phyloP scores from a whole-genome alignment of 208 protist species.

The Trypanosoma melophagium region DNA sequence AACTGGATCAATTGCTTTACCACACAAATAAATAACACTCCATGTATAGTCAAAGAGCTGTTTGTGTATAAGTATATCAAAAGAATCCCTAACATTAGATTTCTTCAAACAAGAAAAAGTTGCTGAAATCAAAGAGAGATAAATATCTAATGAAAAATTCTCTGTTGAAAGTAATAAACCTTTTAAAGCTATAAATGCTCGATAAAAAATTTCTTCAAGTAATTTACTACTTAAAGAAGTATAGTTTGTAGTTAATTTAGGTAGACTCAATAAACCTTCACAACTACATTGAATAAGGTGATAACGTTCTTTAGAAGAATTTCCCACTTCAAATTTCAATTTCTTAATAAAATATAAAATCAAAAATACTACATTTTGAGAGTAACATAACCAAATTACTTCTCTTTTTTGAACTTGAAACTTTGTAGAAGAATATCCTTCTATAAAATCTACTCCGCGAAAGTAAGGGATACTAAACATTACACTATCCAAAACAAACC shows the following conservation, averaged over 20 bases:
- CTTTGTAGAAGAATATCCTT: constrained; percentile 8
- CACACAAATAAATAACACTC: constrained; percentile 30
- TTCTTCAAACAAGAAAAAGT: constrained; percentile 7
- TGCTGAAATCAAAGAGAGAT: constrained; percentile 10
- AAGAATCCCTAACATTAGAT: not conserved
- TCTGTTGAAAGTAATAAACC: constrained; percentile 19
- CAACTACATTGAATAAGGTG: constrained; percentile 8
- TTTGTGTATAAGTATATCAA: constrained; percentile 27
- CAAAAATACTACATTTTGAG: not conserved
- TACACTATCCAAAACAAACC: constrained; percentile 3
- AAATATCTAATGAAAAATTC: constrained; percentile 13
- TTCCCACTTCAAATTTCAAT: not conserved
- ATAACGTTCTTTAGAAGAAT: constrained; percentile 4
- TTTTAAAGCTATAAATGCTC: constrained; percentile 15
- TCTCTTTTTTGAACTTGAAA: not conserved
- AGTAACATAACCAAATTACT: not conserved
- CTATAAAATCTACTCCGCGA: constrained; percentile 6
- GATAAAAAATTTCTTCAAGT: constrained; percentile 18
- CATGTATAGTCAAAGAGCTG: constrained; percentile 19
- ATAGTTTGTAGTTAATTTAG: not conserved
- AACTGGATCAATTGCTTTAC: constrained; percentile 23
- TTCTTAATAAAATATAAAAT: constrained; percentile 6
- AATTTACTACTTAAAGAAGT: not conserved
- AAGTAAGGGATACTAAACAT: constrained; percentile 2
- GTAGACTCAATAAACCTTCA: constrained; percentile 8